phyloP scores from a whole-genome alignment of 2,329 filamentous ascomycete species.

The Aspergillaceae sp. region DNA sequence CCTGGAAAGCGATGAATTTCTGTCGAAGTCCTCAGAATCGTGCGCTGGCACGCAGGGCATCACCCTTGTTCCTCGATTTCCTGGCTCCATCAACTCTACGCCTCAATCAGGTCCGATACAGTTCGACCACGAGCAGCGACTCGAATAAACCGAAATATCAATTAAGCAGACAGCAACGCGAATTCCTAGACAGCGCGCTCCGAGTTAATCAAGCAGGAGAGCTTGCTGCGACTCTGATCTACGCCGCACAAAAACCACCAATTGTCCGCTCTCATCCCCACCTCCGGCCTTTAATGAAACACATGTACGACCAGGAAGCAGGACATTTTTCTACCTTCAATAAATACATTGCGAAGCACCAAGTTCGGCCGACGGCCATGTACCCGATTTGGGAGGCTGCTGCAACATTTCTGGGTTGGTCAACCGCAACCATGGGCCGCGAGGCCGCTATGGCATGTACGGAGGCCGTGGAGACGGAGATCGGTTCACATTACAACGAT shows the following conservation, averaged over 20 bases:
- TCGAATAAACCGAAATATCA: conserved; percentile 36
- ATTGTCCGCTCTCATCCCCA: conserved; percentile 73
- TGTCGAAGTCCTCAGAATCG: not conserved
- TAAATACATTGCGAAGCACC: conserved; percentile 69
- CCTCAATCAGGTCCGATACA: conserved; percentile 18
- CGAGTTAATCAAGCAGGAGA: conserved; percentile 97
- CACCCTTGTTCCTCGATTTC: conserved; percentile 28
- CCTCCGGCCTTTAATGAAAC: conserved; percentile 80
- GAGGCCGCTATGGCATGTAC: conserved; percentile 98
- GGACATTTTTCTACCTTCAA: conserved; percentile 85
- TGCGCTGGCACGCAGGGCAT: conserved; percentile 5
- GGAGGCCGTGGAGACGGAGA: conserved; percentile 96
- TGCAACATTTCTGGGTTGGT: conserved; percentile 77
- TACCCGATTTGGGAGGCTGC: conserved; percentile 82
- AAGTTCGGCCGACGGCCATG: conserved; percentile 83
- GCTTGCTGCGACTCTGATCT: conserved; percentile 92
- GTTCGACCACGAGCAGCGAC: conserved; percentile 13
- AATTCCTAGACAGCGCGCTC: conserved; percentile 70
- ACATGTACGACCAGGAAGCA: conserved; percentile 97
- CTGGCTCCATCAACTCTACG: conserved; percentile 24
- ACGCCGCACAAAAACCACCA: conserved; percentile 77
- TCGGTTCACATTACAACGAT: conserved; percentile 88
- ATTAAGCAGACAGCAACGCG: conserved; percentile 60
- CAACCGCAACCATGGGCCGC: conserved; percentile 76
- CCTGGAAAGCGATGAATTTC: not conserved